Conservation (phyloP, 345 rosid species). For the Euphorbia pulcherrima region DNA sequence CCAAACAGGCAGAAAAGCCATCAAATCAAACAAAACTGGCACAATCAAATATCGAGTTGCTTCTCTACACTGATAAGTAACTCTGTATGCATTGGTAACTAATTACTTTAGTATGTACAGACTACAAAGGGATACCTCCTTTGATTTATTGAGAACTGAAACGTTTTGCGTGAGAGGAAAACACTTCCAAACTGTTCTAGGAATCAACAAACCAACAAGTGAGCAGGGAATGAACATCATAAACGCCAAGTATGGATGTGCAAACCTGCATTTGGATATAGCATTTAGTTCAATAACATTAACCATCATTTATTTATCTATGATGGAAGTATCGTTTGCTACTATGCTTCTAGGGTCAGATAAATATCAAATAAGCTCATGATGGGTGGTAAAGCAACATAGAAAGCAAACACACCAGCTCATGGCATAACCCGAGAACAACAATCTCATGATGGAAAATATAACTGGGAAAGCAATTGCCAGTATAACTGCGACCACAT, state of each 20-base stretch:
- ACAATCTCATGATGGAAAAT: slow-evolving; percentile 66
- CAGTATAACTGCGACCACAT: slow-evolving; percentile 58
- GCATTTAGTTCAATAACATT: slow-evolving; percentile 10
- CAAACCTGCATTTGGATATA: slow-evolving; percentile 68
- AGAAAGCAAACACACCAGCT: slow-evolving; percentile 56
- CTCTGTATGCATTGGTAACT: not conserved
- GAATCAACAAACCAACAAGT: slow-evolving; percentile 69
- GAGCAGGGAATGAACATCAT: slow-evolving; percentile 82
- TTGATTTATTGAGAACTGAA: slow-evolving; percentile 47
- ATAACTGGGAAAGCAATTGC: slow-evolving; percentile 63
- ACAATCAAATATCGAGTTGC: not conserved
- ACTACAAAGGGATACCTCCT: slow-evolving; percentile 49
- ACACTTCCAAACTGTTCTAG: slow-evolving; percentile 49
- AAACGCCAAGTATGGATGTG: slow-evolving; percentile 79
- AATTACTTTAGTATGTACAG: slow-evolving; percentile 10
- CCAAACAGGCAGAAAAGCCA: not conserved
- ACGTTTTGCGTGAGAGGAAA: slow-evolving; percentile 59
- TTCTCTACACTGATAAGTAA: not conserved
- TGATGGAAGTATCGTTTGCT: not conserved
- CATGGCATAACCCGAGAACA: slow-evolving; percentile 70
- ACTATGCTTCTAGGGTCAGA: not conserved
- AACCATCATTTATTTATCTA: not conserved
- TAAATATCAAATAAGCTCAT: not conserved
- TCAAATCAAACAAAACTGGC: not conserved
- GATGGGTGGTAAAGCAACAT: not conserved